These are phyloP conservation scores for Clitocybe nebularis DNA, from an alignment of 1,284 basidiomycete genomes.

Conservation along the genomic window DNA sequence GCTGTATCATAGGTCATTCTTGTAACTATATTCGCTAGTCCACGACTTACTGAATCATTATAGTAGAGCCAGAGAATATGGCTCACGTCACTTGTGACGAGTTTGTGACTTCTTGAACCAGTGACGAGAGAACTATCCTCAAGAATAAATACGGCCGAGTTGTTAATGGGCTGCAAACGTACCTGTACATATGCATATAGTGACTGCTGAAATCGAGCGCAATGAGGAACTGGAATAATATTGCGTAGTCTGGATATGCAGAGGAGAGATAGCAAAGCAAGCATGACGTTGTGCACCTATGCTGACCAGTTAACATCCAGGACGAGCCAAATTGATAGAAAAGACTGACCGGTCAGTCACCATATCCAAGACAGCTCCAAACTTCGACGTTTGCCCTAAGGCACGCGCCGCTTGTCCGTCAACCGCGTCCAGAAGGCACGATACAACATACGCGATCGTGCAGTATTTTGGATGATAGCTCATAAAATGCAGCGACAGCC, in stretches of 20 bases:
- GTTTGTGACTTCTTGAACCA: slow-evolving; percentile 90
- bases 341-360: slow-evolving; percentile 93
- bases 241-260: slow-evolving; percentile 79
- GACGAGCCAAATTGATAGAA: not conserved
- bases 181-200: slow-evolving; percentile 99
- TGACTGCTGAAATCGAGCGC: slow-evolving; percentile 97
- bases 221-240: slow-evolving; percentile 94
- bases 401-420: slow-evolving; percentile 94
- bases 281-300: slow-evolving; percentile 93
- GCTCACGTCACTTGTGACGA: slow-evolving; percentile 88
- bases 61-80: slow-evolving; percentile 93
- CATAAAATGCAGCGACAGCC: slow-evolving; percentile 90
- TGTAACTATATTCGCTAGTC: slow-evolving; percentile 1
- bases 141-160: slow-evolving; percentile 11
- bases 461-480: slow-evolving; percentile 90
- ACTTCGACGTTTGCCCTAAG: slow-evolving; percentile 89
- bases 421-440: slow-evolving; percentile 93
- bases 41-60: slow-evolving; percentile 77
- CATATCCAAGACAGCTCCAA: slow-evolving; percentile 99
- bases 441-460: slow-evolving; percentile 87
- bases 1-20: slow-evolving; percentile 37
- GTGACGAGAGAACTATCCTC: slow-evolving; percentile 81
- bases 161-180: slow-evolving; percentile 18
- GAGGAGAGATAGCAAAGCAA: slow-evolving; percentile 92
- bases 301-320: slow-evolving; percentile 6